These are phyloP conservation scores for Rubia peregrina DNA, from an alignment of 305 asterid genomes.

Conservation along the genomic window DNA sequence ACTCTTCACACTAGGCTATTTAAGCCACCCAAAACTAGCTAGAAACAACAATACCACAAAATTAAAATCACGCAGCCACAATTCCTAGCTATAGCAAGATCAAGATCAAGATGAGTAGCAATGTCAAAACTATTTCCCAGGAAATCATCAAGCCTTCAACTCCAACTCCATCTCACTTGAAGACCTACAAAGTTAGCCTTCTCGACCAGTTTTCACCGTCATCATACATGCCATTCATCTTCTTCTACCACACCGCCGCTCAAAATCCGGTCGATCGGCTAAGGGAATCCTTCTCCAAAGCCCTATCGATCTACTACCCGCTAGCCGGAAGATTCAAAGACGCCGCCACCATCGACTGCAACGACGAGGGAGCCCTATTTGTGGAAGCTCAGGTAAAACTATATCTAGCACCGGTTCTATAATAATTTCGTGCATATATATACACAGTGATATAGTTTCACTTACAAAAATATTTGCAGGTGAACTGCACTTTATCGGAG, in stretches of 20 bases:
- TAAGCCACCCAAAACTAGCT: conserved; percentile 1
- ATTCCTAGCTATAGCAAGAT: no score
- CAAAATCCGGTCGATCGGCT: conserved; percentile 6
- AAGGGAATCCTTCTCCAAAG: conserved; percentile 19
- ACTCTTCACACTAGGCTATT: background rate
- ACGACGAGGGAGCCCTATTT: conserved; percentile 21
- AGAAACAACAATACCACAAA: background rate
- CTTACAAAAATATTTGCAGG: background rate
- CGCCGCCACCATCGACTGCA: conserved; percentile 17
- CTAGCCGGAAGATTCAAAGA: conserved; percentile 26
- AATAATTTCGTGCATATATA: no score
- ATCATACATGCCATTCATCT: conserved; percentile 19
- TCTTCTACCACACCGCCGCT: conserved; percentile 12
- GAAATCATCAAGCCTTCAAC: conserved; percentile 20
- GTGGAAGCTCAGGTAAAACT: conserved; percentile 18
- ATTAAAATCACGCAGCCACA: background rate
- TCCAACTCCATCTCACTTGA: conserved; percentile 21
- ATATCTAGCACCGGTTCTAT: background rate
- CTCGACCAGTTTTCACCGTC: conserved; percentile 22
- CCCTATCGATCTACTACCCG: conserved; percentile 26
- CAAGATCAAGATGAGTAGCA: conserved; percentile 1
- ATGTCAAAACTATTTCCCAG: conserved; percentile 16
- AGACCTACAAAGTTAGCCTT: conserved; percentile 17
- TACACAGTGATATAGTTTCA: no score
- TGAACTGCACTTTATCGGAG: conserved; percentile 11